Base-by-base conservation (phyloP, 1,139 yeast genomes). In the Sugiyamaella paludigena region DNA sequence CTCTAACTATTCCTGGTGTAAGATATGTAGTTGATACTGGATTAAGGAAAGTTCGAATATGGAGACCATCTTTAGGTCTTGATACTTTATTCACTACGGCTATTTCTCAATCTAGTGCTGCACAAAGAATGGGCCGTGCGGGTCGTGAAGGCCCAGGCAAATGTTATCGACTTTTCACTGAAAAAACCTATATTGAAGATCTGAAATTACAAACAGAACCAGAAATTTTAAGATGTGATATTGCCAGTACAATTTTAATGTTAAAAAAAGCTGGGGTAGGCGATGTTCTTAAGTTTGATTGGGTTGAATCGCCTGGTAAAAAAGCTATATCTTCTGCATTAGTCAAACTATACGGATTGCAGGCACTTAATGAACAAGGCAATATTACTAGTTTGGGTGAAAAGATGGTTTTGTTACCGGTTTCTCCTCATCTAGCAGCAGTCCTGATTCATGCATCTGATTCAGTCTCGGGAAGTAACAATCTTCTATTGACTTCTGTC, bases 51-150 rank as follows among this genome's bases (percentile, higher is more conserved):
- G 94, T 91, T 13, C 87, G 92, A 58, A 94, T 91, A 1, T 92
- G 97, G 96, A 80, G 92, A 60, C 96, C 92, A 61, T 89, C 84
- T 59, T 71, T 91, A 37, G 98, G 98, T 0, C 76, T 92, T 40
- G 94, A 96, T 10, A 87, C 98, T 0, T 77, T 92, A 62, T 72
- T 91, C 44, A 89, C 97, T 0, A 88, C 94, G 0, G 92, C 98
- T 1, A 84, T 94, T 15, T 89, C 98, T 0, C 89, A 87, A 62
- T 95, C 98, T 0, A 86, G 96, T 36, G 98, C 98, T 0, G 80
- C 85, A 39, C 99, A 92, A 71, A 77, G 99, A 69, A 84, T 94
- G 50, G 99, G 99, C 66, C 87, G 99, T 76, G 98, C 98, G 27
- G 99, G 99, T 58, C 87, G 99, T 80, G 98, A 92, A 71, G 77